Evolutionary conservation across 805 yeast species (phyloP), one percentile per base, ranked within the genome.

Genomic region (Schizosaccharomyces osmophilus): DNA sequence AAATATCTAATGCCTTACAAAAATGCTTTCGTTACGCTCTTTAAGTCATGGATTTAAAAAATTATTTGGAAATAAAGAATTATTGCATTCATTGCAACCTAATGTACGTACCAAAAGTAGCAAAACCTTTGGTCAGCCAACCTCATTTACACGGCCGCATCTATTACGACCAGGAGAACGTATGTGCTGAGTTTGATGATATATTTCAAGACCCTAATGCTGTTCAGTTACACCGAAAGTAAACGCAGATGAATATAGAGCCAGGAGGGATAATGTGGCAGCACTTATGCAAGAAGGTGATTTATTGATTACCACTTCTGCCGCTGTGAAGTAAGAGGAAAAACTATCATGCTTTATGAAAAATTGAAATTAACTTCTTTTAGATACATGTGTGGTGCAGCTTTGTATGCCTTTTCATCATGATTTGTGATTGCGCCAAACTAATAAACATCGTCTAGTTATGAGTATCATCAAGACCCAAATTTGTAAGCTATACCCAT

Each of bases 391-490:
- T 36, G 48, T 22, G 60, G 60, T 19, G 29, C 43, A 26, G 48
- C 48, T 11, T 57, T 57, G 60, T 57, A 57, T n/a, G 60, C 3
- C 22, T 41, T 57, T 4, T 36, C 5, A 55, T 19, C 29, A 15
- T 26, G 70, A 89, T 8, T 81, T 84, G 1, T 95, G 97, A 0
- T 78, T 79, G 67, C 75, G 67, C 75, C 48, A 75, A 84, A 9
- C 85, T 86, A 69, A 87, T 75, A 71, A 86, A 95, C 95, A 0
- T 80, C 90, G 9, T 97, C 90, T 0, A 93, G 93, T 67, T 82
- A 89, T 69, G 84, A 85, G 48, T 93, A 93, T 69, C 94, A 90
- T 68, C 99, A 93, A 72, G 84, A 89, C 69, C 90, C 85, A 61
- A 88, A 93, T 69, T 75, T 93, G 24, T 89, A 74, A 71, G 32